Base-by-base conservation (phyloP, 148 eudicot species). In the Rheum nobile region DNA sequence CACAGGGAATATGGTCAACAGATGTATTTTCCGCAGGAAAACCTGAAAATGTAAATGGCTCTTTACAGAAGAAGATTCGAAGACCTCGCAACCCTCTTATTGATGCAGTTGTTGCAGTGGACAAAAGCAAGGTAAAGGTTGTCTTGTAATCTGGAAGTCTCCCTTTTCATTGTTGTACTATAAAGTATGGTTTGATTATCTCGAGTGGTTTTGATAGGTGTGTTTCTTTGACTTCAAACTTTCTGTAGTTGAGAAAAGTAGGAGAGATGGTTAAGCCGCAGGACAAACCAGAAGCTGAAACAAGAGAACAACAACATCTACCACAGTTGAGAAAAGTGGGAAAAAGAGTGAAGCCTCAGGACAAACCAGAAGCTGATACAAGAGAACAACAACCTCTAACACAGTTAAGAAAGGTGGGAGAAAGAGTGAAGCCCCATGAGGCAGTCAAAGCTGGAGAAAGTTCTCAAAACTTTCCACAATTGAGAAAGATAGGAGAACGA, bases 71-170 rank as follows among this genome's bases (percentile, higher is more conserved):
- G 79, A 94, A 91, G 82, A 77, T 83, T 79, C 97, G 84, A 6
- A 75, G 97, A 75, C 97, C 95, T 42, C 88, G 93, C 46, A 94
- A 87, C 73, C 98, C 98, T 79, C 88, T 94, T 59, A 88, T 94
- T 38, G 89, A 89, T 79, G 98, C 88, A 67, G 93, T 91, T 50
- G 86, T 82, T 75, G 91, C 92, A 54, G 87, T 82, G 80, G 98
- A 89, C 79, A 94, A 94, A 86, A 94, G 91, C 93, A 91, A 88
- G 92, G 99, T 95, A 80, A 19, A 74, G 32, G 21, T 37, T 16
- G 31, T 69, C 78, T 22, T 74, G 32, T 34, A 42, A 35, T 59
- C 26, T 32, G 47, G 44, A 72, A 67, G 28, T 50, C 35, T 16
- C 55, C 14, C 55, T 43, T 10, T n/a, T 71, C 48, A 39, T 43